These are phyloP conservation scores for Russula ochroleuca DNA, from an alignment of 768 basidiomycete species.

Conservation along the genomic window DNA sequence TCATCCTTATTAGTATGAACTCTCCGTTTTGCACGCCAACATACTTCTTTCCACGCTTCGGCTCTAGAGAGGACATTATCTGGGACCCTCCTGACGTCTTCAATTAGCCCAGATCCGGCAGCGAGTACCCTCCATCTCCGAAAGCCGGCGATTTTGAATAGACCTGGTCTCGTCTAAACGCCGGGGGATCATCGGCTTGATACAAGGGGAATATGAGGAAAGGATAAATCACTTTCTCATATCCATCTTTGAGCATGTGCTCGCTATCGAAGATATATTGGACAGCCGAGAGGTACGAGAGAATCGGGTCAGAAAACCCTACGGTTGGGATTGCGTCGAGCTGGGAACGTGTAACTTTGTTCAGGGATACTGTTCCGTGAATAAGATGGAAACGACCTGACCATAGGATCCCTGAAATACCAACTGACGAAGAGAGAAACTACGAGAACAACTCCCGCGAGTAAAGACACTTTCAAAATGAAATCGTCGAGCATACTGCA, in stretches of 20 bases:
- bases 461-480: not conserved
- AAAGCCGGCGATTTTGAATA: not conserved
- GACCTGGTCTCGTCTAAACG: not conserved
- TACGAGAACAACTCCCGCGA: not conserved
- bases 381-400: no score
- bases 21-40: not conserved
- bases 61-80: not conserved
- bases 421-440: not conserved
- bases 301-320: no score
- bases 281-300: no score
- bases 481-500: not conserved
- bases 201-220: no score
- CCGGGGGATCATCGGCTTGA: no score
- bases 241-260: no score
- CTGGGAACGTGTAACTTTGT: no score
- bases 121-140: not conserved
- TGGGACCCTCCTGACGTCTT: not conserved
- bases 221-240: no score
- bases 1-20: not conserved
- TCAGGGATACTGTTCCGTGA: no score
- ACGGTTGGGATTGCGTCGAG: no score
- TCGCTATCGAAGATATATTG: no score
- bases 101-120: not conserved
- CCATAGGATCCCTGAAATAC: no score
- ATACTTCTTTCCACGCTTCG: not conserved